These are phyloP conservation scores for Leersia perrieri DNA, from an alignment of 176 grass and related monocot species.

Conservation along the genomic window DNA sequence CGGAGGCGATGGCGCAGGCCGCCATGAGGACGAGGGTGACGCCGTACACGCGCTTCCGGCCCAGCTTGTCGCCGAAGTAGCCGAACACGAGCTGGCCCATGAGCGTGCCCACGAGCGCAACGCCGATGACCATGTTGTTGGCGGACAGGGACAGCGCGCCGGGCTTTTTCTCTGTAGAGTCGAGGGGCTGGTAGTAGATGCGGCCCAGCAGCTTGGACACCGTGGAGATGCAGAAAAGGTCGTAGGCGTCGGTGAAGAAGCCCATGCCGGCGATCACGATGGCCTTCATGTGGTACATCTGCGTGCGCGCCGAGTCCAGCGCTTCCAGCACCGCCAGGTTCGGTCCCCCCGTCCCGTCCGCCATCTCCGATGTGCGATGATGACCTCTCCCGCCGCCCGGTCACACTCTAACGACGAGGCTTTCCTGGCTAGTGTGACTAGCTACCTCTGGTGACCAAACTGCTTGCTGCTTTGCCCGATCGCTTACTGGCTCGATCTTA, in stretches of 20 bases:
- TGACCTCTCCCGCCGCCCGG: background rate
- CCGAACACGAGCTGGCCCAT: constrained; percentile 23
- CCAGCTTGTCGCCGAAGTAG: constrained; percentile 66
- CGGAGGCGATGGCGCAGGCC: constrained; percentile 53
- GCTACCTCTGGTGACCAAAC: background rate
- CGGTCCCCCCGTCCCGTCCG: background rate
- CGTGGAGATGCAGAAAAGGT: constrained; percentile 61
- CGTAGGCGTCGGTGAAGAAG: constrained; percentile 83
- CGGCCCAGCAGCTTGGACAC: constrained; percentile 65
- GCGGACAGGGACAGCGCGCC: background rate
- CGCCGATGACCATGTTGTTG: constrained; percentile 37
- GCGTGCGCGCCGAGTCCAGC: constrained; percentile 61
- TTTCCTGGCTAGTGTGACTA: no score
- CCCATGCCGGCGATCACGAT: constrained; percentile 69
- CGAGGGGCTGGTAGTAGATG: constrained; percentile 32
- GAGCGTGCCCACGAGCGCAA: constrained; percentile 49
- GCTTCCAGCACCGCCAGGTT: constrained; percentile 56
- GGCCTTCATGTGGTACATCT: constrained; percentile 62
- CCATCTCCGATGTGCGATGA: background rate
- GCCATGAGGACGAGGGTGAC: constrained; percentile 62
- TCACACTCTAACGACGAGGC: background rate
- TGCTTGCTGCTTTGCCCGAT: background rate
- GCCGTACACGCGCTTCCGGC: constrained; percentile 63
- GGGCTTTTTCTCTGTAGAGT: background rate
- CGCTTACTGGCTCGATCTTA: background rate